Evolutionary conservation across 176 grass and related monocot species (phyloP).

Genomic region (Bothriochloa decipiens): DNA sequence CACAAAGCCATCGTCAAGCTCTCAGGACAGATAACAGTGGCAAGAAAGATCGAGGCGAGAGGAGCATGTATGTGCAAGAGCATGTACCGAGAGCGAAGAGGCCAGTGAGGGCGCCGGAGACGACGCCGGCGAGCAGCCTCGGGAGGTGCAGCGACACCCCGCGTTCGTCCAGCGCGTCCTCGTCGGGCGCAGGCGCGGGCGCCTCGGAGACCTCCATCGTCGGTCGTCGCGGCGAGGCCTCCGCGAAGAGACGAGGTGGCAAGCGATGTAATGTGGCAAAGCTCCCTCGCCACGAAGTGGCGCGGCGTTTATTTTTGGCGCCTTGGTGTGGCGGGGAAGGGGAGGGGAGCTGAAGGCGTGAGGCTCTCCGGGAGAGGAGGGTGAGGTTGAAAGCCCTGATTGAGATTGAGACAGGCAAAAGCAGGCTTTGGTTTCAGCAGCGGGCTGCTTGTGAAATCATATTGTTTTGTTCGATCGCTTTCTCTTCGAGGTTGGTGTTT

Average conservation of each 20-base stretch:
- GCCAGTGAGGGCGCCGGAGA: constrained; percentile 70
- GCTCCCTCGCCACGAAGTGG: neutral
- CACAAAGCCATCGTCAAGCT: constrained; percentile 25
- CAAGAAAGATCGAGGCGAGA: neutral
- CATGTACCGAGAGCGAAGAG: constrained; percentile 66
- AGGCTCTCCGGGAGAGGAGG: constrained; percentile 31
- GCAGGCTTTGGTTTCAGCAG: neutral
- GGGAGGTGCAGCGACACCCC: constrained; percentile 47
- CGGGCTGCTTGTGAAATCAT: constrained; percentile 25
- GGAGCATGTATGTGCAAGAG: too few species aligned
- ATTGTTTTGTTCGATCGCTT: neutral
- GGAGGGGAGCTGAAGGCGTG: neutral
- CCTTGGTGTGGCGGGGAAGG: constrained; percentile 6
- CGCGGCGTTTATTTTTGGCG: constrained; percentile 52
- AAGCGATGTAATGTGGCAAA: neutral
- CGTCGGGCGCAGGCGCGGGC: constrained; percentile 8
- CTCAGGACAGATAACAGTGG: neutral
- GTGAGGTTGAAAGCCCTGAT: neutral
- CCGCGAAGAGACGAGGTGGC: neutral
- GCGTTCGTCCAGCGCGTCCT: constrained; percentile 41
- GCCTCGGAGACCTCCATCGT: constrained; percentile 56
- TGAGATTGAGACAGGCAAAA: neutral
- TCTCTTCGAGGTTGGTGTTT: neutral
- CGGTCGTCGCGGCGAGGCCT: constrained; percentile 2
- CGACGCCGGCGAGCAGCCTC: constrained; percentile 60